phyloP scores from a whole-genome alignment of 2,329 filamentous ascomycete genomes.

The Xylaria multiplex region DNA sequence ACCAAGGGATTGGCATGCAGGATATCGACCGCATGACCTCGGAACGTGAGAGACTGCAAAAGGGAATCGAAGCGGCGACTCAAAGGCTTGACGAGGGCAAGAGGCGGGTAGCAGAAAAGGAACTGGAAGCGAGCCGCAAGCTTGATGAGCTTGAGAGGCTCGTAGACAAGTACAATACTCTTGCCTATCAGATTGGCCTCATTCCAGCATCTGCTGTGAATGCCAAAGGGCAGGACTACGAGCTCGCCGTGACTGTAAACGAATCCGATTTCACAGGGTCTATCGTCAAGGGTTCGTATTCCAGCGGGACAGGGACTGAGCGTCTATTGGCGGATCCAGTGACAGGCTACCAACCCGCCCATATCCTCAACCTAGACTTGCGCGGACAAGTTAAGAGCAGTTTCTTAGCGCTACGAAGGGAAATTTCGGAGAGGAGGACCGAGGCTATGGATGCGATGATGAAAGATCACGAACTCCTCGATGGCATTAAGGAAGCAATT shows the following conservation, averaged over 20 bases:
- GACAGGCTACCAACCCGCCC: conserved; percentile 88
- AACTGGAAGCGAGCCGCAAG: conserved; percentile 84
- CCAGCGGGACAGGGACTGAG: conserved; percentile 66
- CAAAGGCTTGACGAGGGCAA: conserved; percentile 86
- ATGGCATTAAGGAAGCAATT: conserved; percentile 95
- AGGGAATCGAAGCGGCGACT: conserved; percentile 80
- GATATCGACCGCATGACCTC: conserved; percentile 99
- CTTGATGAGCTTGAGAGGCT: conserved; percentile 92
- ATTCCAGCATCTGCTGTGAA: conserved; percentile 87
- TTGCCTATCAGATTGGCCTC: conserved; percentile 92
- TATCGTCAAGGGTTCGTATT: conserved; percentile 58
- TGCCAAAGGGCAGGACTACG: conserved; percentile 85
- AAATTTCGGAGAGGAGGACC: conserved; percentile 89
- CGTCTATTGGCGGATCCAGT: conserved; percentile 82
- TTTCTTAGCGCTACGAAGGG: conserved; percentile 82
- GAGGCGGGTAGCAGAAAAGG: conserved; percentile 83
- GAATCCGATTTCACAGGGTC: conserved; percentile 81
- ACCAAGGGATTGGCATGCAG: conserved; percentile 93
- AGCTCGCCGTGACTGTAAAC: conserved; percentile 84
- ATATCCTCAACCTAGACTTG: conserved; percentile 89
- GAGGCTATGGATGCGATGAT: conserved; percentile 88
- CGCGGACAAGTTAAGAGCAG: conserved; percentile 82
- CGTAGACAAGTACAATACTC: conserved; percentile 90
- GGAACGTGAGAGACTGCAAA: conserved; percentile 92
- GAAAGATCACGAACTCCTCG: conserved; percentile 91